Conservation (phyloP, 257 asterid genomes). For the Ilex asprella region DNA sequence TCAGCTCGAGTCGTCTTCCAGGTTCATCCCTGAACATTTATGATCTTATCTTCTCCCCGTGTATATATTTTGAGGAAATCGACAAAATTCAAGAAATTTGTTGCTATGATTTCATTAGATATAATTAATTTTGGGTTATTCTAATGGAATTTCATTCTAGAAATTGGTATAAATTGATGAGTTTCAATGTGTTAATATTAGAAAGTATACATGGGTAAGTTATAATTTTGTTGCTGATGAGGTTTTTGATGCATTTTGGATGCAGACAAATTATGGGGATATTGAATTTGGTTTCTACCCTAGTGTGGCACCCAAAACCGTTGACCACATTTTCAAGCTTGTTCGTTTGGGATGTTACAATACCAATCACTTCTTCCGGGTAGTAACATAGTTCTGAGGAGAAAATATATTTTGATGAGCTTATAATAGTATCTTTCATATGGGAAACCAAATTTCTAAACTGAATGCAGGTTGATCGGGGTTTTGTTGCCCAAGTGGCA, state of each 20-base stretch:
- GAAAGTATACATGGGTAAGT: too few relatives aligned
- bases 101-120: too few relatives aligned
- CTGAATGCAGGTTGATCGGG: constrained; percentile 70
- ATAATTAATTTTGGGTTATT: too few relatives aligned
- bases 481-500: constrained; percentile 98
- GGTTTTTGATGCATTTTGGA: neutral
- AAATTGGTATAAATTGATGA: neutral
- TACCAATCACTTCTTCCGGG: constrained; percentile 95
- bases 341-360: constrained; percentile 84
- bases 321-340: constrained; percentile 88
- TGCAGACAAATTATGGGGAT: constrained; percentile 39
- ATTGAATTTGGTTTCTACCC: constrained; percentile 38
- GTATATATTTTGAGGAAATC: too few relatives aligned
- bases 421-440: constrained; percentile 1
- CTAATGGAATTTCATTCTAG: neutral
- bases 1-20: constrained; percentile 32
- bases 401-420: neutral
- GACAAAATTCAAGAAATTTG: too few relatives aligned
- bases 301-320: constrained; percentile 74
- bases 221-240: too few relatives aligned
- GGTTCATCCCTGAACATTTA: constrained; percentile 10
- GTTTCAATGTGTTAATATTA: too few relatives aligned
- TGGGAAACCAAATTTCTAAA: constrained; percentile 14
- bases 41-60: too few relatives aligned
- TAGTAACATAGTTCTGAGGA: constrained; percentile 19